Percentiles rank a stretch among this genome's conserved stretches.
Evolutionary conservation across 768 basidiomycete species (phyloP).

Genomic region (Pleurotus cornucopiae): DNA sequence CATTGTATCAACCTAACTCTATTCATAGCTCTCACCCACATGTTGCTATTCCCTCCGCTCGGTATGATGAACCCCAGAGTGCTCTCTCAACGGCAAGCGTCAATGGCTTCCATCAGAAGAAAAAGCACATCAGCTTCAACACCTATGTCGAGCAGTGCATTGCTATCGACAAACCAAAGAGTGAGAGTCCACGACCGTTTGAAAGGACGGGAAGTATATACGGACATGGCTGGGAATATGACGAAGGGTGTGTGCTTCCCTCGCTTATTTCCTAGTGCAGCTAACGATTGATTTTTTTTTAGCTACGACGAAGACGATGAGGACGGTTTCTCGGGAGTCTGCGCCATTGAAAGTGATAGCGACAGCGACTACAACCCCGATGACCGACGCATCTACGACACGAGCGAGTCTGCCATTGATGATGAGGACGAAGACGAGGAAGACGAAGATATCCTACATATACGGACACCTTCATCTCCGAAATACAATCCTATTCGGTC

Average conservation of each 20-base stretch:
- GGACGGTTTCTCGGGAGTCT: slow-evolving; percentile 47
- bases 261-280: slow-evolving; percentile 7
- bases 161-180: slow-evolving; percentile 75
- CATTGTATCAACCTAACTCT: not conserved
- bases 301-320: slow-evolving; percentile 74
- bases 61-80: not conserved
- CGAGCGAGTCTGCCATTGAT: slow-evolving; percentile 20
- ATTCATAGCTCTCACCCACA: not conserved
- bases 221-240: slow-evolving; percentile 39
- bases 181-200: slow-evolving; percentile 10
- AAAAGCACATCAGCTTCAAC: slow-evolving; percentile 95
- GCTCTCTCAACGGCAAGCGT: slow-evolving; percentile 3
- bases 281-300: slow-evolving; percentile 2
- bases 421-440: slow-evolving; percentile 32
- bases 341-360: slow-evolving; percentile 31
- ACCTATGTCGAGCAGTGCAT: slow-evolving; percentile 98
- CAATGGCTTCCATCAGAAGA: slow-evolving; percentile 34
- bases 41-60: not conserved
- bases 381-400: slow-evolving; percentile 16
- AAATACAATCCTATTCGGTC: slow-evolving; percentile 23
- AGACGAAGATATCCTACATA: slow-evolving; percentile 57
- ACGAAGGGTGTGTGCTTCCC: slow-evolving; percentile 51
- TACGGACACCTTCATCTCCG: slow-evolving; percentile 33
- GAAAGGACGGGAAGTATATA: slow-evolving; percentile 14
- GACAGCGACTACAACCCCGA: slow-evolving; percentile 38